Evolutionary conservation across 208 protist species (phyloP).

Genomic region (Leishmania arabica): DNA sequence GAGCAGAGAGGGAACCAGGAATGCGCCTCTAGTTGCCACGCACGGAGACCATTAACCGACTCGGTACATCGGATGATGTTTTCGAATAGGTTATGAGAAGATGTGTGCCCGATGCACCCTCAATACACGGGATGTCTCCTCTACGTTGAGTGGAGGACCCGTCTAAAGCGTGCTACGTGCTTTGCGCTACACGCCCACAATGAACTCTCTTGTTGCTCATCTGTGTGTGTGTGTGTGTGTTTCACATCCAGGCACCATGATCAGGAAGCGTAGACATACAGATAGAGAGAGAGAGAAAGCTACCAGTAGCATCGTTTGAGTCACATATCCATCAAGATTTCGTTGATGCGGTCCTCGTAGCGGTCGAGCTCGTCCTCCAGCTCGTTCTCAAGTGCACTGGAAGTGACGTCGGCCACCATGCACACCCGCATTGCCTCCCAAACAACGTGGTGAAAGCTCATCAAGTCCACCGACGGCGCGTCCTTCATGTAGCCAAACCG

Average conservation of each 20-base stretch:
- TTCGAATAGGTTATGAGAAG: neutral
- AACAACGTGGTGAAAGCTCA: constrained; percentile 15
- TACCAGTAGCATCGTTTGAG: neutral
- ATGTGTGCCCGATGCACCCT: neutral
- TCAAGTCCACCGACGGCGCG: constrained; percentile 13
- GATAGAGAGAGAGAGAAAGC: neutral
- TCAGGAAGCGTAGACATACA: neutral
- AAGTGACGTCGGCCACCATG: constrained; percentile 4
- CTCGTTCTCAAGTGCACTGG: constrained; percentile 7
- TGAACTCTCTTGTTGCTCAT: neutral
- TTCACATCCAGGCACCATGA: neutral
- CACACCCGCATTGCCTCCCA: constrained; percentile 20
- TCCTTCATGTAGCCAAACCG: constrained; percentile 30
- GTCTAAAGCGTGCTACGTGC: neutral
- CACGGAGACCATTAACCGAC: neutral
- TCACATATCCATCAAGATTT: constrained; percentile 4
- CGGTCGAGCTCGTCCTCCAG: constrained; percentile 8
- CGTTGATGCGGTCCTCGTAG: constrained; percentile 1
- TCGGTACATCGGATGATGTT: neutral
- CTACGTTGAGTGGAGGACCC: neutral
- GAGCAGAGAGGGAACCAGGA: neutral
- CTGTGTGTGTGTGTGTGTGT: neutral
- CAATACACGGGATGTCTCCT: neutral
- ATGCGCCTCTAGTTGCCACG: neutral
- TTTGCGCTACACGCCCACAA: neutral